Base-by-base conservation (phyloP, 306 rosid species). In the Acacia acuminata region DNA sequence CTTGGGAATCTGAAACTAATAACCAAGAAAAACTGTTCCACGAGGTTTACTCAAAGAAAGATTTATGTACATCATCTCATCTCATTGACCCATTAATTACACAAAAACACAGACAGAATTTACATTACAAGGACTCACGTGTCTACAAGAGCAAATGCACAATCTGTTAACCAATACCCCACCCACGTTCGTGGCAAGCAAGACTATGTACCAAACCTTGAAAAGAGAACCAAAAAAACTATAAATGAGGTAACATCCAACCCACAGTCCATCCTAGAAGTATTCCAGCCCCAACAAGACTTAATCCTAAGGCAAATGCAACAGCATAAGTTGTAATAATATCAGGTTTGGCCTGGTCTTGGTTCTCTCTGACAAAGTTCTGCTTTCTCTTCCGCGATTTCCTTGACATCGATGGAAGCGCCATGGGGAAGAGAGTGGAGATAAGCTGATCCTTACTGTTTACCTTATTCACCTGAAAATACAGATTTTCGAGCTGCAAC, bases 231-330 rank as follows among this genome's bases (percentile, higher is more conserved):
- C 4, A 12, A 5, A 20, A 24, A 25, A 11, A 24, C 88, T 93
- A 91, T 24, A 87, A 88, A 81, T 79, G 80, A 80, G 97, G 97
- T 32, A 88, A 88, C 97, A 94, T 94, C 96, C 99, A 92, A 44
- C 98, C 99, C 68, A 96, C 91, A 30, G 98, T 91, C 97, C 99
- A 96, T 77, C 98, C 98, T 73, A 96, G 85, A 83, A 96, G 88
- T 90, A 96, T 79, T 6, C 99, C 99, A 66, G 98, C 99, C 20
- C 99, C 90, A 73, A 94, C 98, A 63, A 96, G 92, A 82, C 98
- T 83, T 82, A 96, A 74, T 50, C 99, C 97, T 80, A 96, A 84
- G 44, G 97, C 97, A 67, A 96, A 81, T 3, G 97, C 98, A 78
- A 89, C 90, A 0, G 92, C 97, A 66, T 87, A 96, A 16, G 87